Percentiles rank a stretch among this genome's conserved stretches.
These are phyloP conservation scores for Dianthus caryophyllus DNA, from an alignment of 148 eudicot genomes.

Conservation along the genomic window DNA sequence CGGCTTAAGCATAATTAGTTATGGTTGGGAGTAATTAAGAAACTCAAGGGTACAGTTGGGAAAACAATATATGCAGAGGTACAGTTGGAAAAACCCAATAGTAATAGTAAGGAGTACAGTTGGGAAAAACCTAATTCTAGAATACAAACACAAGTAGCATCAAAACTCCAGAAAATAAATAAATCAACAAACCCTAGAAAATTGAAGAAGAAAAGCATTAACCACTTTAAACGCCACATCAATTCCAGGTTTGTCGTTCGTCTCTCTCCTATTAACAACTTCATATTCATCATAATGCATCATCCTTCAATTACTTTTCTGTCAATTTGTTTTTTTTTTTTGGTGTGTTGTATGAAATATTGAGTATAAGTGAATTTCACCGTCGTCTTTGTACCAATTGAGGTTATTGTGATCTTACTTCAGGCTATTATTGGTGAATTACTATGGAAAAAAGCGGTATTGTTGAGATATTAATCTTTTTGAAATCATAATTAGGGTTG, in stretches of 20 bases:
- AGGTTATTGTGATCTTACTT: neutral
- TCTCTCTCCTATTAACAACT: neutral
- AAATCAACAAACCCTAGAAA: slow-evolving; percentile 8
- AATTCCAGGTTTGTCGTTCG: neutral
- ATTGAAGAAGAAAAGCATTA: neutral
- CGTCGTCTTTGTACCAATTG: neutral
- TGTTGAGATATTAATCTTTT: too few relatives aligned
- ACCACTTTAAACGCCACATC: neutral
- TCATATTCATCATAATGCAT: neutral
- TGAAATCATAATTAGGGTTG: too few relatives aligned
- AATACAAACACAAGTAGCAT: too few relatives aligned
- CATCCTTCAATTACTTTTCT: neutral
- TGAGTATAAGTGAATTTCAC: neutral
- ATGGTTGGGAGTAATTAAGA: too few relatives aligned
- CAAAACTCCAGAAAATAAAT: neutral
- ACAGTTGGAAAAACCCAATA: too few relatives aligned
- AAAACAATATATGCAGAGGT: too few relatives aligned
- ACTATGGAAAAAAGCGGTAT: too few relatives aligned
- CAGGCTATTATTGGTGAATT: neutral
- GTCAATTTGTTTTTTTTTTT: too few relatives aligned
- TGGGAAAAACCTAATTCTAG: too few relatives aligned
- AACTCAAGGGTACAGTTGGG: too few relatives aligned
- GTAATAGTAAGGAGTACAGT: too few relatives aligned
- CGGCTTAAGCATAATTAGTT: too few relatives aligned
- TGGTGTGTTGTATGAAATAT: neutral